phyloP scores from a whole-genome alignment of 2,329 filamentous ascomycete genomes.

The Microcyclosporella mali region DNA sequence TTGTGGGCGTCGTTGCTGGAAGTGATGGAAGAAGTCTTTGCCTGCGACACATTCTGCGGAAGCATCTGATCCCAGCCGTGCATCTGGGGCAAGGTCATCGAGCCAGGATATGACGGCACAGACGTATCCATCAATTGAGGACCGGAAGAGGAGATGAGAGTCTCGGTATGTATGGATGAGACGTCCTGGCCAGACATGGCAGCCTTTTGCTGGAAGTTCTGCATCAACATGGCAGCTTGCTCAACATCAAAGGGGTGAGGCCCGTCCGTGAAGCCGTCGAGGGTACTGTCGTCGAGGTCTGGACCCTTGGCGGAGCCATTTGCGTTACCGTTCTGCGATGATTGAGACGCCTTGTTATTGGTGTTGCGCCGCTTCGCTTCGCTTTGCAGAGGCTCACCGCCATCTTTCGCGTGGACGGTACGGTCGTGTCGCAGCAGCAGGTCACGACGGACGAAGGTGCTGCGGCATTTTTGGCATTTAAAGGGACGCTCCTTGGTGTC shows the following conservation, averaged over 20 bases:
- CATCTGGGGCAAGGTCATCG: conserved; percentile 77
- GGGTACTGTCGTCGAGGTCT: conserved; percentile 74
- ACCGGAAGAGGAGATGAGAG: conserved; percentile 67
- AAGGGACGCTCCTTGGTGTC: conserved; percentile 98
- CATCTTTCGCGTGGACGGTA: conserved; percentile 97
- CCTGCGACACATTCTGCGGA: conserved; percentile 59
- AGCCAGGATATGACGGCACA: conserved; percentile 59
- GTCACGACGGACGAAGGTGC: conserved; percentile 96
- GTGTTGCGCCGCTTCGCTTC: conserved; percentile 74
- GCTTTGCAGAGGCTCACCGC: conserved; percentile 85
- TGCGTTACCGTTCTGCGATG: conserved; percentile 41
- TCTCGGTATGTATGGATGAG: conserved; percentile 48
- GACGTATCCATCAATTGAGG: conserved; percentile 69
- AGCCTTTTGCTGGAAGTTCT: conserved; percentile 88
- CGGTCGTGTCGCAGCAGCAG: conserved; percentile 93
- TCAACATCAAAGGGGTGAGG: conserved; percentile 94
- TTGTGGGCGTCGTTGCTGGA: conserved; percentile 36
- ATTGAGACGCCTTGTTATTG: conserved; percentile 7
- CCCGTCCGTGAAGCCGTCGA: conserved; percentile 89
- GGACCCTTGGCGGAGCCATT: conserved; percentile 64
- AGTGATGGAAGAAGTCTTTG: conserved; percentile 66
- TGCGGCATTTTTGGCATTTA: conserved; percentile 96
- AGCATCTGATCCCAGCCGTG: conserved; percentile 83
- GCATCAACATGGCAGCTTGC: conserved; percentile 96
- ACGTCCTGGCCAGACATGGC: conserved; percentile 66